Conservation (phyloP, 768 basidiomycete genomes). For the Rhodotorula babjevae region DNA sequence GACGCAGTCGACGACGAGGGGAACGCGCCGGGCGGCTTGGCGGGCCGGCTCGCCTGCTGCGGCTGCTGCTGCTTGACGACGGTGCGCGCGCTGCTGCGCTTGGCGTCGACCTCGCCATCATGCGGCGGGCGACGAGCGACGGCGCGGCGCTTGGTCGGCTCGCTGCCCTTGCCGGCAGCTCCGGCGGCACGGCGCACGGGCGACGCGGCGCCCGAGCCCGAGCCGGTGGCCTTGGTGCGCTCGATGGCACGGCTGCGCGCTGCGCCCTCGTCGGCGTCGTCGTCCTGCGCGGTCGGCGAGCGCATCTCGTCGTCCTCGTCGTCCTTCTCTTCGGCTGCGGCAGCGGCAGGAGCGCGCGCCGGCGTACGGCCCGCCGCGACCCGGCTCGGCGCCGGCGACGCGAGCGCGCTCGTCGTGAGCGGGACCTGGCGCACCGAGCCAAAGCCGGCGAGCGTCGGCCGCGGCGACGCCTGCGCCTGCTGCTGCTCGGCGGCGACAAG, state of each 20-base stretch:
- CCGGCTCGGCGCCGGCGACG: neutral
- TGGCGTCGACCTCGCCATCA: neutral
- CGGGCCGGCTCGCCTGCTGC: neutral
- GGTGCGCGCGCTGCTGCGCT: neutral
- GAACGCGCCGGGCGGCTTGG: conserved; percentile 23
- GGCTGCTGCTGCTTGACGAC: neutral
- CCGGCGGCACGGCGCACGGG: too few relatives aligned
- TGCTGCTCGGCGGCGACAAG: neutral
- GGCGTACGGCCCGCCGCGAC: too few relatives aligned
- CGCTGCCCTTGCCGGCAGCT: neutral
- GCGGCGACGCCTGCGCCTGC: neutral
- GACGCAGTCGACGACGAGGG: neutral
- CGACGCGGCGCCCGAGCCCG: neutral
- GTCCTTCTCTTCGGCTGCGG: neutral
- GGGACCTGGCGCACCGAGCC: conserved; percentile 13
- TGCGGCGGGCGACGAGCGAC: neutral
- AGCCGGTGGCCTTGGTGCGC: conserved; percentile 10
- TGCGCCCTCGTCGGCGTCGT: neutral
- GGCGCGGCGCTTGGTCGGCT: conserved; percentile 15
- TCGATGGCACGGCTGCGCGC: conserved; percentile 3
- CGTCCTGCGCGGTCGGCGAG: neutral
- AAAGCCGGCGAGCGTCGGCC: conserved; percentile 23
- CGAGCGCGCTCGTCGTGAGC: neutral
- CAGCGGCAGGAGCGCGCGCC: neutral
- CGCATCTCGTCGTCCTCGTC: conserved; percentile 5